Base-by-base conservation (phyloP, 139 green algal species). In the Haematococcus sp. region DNA sequence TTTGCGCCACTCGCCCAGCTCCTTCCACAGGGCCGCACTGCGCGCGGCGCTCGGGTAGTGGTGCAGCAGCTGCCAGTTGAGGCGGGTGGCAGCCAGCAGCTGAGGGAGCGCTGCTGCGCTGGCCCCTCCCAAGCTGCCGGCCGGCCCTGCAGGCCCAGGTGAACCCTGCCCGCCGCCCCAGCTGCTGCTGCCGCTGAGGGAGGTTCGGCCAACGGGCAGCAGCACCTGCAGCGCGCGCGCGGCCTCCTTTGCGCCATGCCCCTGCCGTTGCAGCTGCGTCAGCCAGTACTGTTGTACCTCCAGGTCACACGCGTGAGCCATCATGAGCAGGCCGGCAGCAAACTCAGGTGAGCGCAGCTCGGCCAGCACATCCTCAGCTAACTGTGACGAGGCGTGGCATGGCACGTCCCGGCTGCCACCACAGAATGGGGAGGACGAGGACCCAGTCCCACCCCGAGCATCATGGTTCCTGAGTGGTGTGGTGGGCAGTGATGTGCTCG, bases 1-100 rank as follows among this genome's bases (percentile, higher is more conserved):
- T 43, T 77, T 77, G 30, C 71, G 43, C 71, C 71, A 77, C 46
- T 75, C 69, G 16, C 69, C 69, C 23, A 71, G 40, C 43, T 40
- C 59, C 9, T 56, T 59, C 71, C 71, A 77, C 59, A 77, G 4
- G 13, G 58, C 71, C 16, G 71, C 71, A 22, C 28, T 63, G 16
- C 40, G n/a, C 22, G 71, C 71, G 17, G 58, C 71, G 5, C 28
- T 13, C 3, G 71, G 71, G 60, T 77, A 77, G 5, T 46, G 32
- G 20, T 70, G 71, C 31, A 77, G 43, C 40, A 77, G 71, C 40
- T 27, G 58, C 71, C 71, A 77, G 44, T 77, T 77, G 3, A 77
- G 19, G 5, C 59, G 70, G 27, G 31, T 44, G 40, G 30, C 40
- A 19, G 63, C 58, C 28, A 33, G 25, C 25, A 30, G n/a, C 23